A percentile compares a stretch with the other conserved stretches of the same genome.
Conservation (phyloP, 345 rosid species). For the Barbarea vulgaris region DNA sequence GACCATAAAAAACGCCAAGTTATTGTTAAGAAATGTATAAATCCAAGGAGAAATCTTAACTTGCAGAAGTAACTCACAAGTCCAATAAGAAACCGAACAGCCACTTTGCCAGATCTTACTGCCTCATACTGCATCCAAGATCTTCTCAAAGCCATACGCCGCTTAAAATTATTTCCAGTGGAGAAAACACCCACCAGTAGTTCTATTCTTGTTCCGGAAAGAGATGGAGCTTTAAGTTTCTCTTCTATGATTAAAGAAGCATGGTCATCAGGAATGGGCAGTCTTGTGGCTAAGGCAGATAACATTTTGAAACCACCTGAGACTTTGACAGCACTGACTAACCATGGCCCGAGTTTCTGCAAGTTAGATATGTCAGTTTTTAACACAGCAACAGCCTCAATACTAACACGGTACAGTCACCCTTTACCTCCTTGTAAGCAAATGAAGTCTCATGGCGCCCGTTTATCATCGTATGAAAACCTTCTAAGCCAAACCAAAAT, state of each 20-base stretch:
- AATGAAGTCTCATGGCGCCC: constrained; percentile 89
- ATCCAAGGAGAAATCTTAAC: background rate
- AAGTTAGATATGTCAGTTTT: constrained; percentile 9
- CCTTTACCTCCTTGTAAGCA: constrained; percentile 73
- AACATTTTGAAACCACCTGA: constrained; percentile 60
- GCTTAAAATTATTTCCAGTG: constrained; percentile 83
- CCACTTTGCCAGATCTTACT: constrained; percentile 72
- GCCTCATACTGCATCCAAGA: constrained; percentile 88
- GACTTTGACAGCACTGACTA: constrained; percentile 60
- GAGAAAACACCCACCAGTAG: constrained; percentile 88
- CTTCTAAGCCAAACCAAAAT: constrained; percentile 76
- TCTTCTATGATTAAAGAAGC: constrained; percentile 59
- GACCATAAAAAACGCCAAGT: constrained; percentile 31
- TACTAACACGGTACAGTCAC: constrained; percentile 18
- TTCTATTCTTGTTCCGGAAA: constrained; percentile 50
- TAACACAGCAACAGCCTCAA: constrained; percentile 9
- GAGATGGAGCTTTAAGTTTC: constrained; percentile 68
- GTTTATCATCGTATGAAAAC: constrained; percentile 88
- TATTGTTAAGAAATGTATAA: constrained; percentile 9
- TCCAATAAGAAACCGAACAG: constrained; percentile 87
- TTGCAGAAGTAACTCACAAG: constrained; percentile 62
- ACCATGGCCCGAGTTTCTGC: constrained; percentile 91
- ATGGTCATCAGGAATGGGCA: constrained; percentile 73
- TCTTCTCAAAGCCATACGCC: constrained; percentile 91
- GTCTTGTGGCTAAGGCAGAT: constrained; percentile 68